Conservation (phyloP, 2,329 filamentous ascomycete species). For the Rasamsonia emersonii region DNA sequence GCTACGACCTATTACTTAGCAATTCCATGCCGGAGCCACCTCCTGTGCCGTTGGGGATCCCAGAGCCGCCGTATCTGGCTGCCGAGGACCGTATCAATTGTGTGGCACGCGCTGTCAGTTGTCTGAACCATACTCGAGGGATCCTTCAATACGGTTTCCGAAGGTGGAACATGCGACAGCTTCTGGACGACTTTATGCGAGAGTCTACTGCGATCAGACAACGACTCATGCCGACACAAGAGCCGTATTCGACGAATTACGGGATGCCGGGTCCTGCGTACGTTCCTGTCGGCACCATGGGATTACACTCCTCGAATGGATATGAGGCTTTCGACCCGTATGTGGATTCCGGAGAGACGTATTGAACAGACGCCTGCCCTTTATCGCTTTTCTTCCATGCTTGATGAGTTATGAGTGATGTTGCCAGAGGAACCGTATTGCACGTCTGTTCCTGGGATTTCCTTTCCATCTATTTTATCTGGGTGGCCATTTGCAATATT, state of each 20-base stretch:
- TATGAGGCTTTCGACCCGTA: conserved; percentile 2
- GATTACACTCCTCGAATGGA: not conserved
- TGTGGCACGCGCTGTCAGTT: conserved; percentile 23
- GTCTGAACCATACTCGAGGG: conserved; percentile 22
- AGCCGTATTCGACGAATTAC: conserved; percentile 1
- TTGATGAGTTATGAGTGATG: too few relatives aligned
- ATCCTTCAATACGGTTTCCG: conserved; percentile 24
- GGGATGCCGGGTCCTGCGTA: not conserved
- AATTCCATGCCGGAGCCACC: conserved; percentile 20
- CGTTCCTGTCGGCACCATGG: not conserved
- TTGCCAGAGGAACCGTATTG: too few relatives aligned
- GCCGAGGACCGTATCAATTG: conserved; percentile 26
- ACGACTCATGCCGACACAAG: conserved; percentile 2
- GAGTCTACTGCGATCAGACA: conserved; percentile 19
- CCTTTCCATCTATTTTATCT: not conserved
- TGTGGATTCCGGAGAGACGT: not conserved
- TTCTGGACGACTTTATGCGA: conserved; percentile 25
- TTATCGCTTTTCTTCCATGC: too few relatives aligned
- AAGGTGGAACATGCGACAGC: conserved; percentile 25
- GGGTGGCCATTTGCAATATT: not conserved
- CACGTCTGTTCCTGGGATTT: not conserved
- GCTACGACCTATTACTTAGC: conserved; percentile 38
- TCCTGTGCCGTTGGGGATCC: conserved; percentile 21
- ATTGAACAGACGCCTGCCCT: too few relatives aligned
- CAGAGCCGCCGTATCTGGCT: conserved; percentile 22